Evolutionary conservation across 164 flowering plant species (phyloP), one percentile per base, ranked within the genome.

Genomic region (Vitis rotundifolia): DNA sequence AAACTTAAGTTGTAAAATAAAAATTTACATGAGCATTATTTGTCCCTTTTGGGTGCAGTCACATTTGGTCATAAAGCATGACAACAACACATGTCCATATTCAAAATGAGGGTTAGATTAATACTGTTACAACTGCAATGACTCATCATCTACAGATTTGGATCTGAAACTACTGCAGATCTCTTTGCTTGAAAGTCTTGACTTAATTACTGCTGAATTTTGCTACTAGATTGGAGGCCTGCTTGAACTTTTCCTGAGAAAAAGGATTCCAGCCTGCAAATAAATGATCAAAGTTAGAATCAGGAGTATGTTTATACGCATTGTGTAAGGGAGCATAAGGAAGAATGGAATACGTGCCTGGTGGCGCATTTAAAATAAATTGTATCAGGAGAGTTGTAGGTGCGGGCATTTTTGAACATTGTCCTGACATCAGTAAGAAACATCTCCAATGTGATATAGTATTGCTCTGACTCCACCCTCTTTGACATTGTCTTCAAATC

Each of bases 361-460:
- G 91, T 85, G 57, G 99, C 66, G 79, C 98, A 95, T 81, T 91
- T 95, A 63, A 84, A 95, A 71, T 95, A 95, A 55, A 96, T 96
- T 58, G 99, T 96, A 3, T 96, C 98, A 3, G 97, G 92, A 49
- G 98, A 91, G 77, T 96, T 96, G 73, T 96, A 96, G 2, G 92
- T 90, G 59, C 92, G 90, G 8, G 98, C 97, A 80, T 96, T 93
- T 22, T 78, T 73, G 78, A 88, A 93, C 99, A 96, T 96, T 71
- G 97, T 88, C 81, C 76, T 86, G 37, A 79, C 89, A 78, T 96
- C 99, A 2, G 98, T 97, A n/a, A 87, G 76, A 79, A 96, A 96
- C 97, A 96, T 96, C 78, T 96, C 99, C 13, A 96, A 82, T n/a
- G 99, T 96, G 16, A 93, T 87, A 62, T 96, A 96, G 64, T 93